phyloP scores from a whole-genome alignment of 2,329 filamentous ascomycete species.

The Fusarium continuum region DNA sequence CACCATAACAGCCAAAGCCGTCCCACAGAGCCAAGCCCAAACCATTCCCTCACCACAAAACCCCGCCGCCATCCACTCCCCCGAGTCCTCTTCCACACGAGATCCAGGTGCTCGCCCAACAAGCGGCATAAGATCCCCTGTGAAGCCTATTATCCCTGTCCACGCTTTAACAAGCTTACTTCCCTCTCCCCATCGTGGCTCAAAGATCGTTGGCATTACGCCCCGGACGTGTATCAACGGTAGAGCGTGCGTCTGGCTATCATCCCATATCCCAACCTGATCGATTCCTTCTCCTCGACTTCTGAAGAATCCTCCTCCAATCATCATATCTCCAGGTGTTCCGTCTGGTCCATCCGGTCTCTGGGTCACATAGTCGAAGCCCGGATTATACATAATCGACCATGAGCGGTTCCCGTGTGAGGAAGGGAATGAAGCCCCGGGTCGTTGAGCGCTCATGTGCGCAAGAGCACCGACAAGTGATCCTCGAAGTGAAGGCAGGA shows the following conservation, averaged over 20 bases:
- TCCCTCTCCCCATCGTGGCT: slow-evolving; percentile 48
- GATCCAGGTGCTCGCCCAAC: slow-evolving; percentile 56
- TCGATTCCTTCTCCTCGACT: slow-evolving; percentile 54
- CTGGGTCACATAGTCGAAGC: slow-evolving; percentile 64
- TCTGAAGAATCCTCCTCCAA: slow-evolving; percentile 62
- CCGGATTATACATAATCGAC: slow-evolving; percentile 57
- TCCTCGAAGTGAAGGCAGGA: slow-evolving; percentile 59
- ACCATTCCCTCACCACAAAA: slow-evolving; percentile 64
- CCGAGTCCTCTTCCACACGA: slow-evolving; percentile 31
- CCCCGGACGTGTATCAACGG: slow-evolving; percentile 53
- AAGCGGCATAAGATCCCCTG: slow-evolving; percentile 59
- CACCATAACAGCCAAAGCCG: slow-evolving; percentile 58
- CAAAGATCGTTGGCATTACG: slow-evolving; percentile 55
- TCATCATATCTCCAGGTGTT: slow-evolving; percentile 58
- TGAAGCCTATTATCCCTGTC: slow-evolving; percentile 60
- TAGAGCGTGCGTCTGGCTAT: slow-evolving; percentile 53
- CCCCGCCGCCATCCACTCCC: slow-evolving; percentile 63
- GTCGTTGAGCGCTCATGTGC: slow-evolving; percentile 61
- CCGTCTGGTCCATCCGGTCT: slow-evolving; percentile 47
- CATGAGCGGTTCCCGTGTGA: slow-evolving; percentile 55
- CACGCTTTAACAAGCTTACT: slow-evolving; percentile 53
- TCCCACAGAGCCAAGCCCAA: slow-evolving; percentile 62
- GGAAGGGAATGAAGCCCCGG: slow-evolving; percentile 48
- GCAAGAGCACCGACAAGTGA: slow-evolving; percentile 56
- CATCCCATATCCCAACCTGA: slow-evolving; percentile 58